phyloP scores from a whole-genome alignment of 2,329 filamentous ascomycete genomes.

The Colletotrichum liaoningense region DNA sequence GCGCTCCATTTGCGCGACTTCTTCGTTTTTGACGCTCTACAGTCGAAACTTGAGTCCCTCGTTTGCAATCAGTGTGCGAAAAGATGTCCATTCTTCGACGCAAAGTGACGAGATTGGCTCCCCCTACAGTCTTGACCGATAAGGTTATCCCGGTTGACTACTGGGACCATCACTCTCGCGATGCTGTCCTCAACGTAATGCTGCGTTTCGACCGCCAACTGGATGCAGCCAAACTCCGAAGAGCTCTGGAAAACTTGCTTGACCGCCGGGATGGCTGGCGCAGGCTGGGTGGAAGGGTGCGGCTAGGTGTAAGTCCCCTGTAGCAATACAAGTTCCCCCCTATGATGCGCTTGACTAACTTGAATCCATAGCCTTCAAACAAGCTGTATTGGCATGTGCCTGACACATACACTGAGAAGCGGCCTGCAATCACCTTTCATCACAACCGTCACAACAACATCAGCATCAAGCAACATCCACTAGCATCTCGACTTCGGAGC shows the following conservation, averaged over 20 bases:
- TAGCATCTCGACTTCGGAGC: not conserved
- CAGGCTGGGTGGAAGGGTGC: not conserved
- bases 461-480: not conserved
- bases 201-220: not conserved
- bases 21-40: too few species aligned
- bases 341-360: not conserved
- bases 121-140: not conserved
- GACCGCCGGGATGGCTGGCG: not conserved
- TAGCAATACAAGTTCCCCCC: not conserved
- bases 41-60: too few species aligned
- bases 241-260: not conserved
- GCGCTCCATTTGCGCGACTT: not conserved
- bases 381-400: not conserved
- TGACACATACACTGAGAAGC: not conserved
- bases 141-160: not conserved
- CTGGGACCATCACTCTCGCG: conserved; percentile 1
- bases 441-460: not conserved
- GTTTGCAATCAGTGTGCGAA: not conserved
- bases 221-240: not conserved
- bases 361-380: not conserved
- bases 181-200: conserved; percentile 9
- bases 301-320: not conserved
- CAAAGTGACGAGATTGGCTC: not conserved
- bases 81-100: conserved; percentile 5
- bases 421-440: not conserved